Evolutionary conservation across 164 flowering plant genomes (phyloP), one percentile per base, ranked within the genome.

Genomic region (Piper longum): DNA sequence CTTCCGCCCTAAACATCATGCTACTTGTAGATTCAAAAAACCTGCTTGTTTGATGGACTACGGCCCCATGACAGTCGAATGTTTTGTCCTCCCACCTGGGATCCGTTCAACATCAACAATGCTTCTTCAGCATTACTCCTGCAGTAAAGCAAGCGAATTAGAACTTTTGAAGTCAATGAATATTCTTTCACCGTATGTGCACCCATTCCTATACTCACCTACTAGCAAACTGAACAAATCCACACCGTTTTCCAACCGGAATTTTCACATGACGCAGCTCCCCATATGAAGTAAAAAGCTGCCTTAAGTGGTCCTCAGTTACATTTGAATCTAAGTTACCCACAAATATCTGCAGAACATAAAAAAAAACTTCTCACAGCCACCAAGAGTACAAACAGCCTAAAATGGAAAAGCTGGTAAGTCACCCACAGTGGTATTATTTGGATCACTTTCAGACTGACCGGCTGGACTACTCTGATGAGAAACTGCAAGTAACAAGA

Each of bases 1-100:
- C 4, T 18, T 18, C 19, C 44, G n/a, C 9, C 42, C 7, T 17
- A 19, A 57, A 57, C 60, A 45, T 43, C 52, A 5, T 9, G 16
- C 54, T 42, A 6, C 8, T 16, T 16, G 41, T 7, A 59, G 40
- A 40, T 3, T 56, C 36, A 16, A 66, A 16, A 12, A 36, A 81
- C 93, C 86, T 85, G 96, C 71, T 81, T 87, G 81, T 79, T 85
- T 68, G 88, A 67, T 54, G 93, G 86, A 61, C 81, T 84, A 18
- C 91, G 91, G 2, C 96, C 96, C 96, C 96, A 89, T 12, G 96
- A 85, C 63, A 89, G 88, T 4, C 96, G 71, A 65, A 89, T 72
- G 61, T 62, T 82, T 65, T 84, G 89, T 43, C 84, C 88, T 39
- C 91, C 89, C 72, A 89, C 57, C 51, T 52, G 83, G 26, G 79